phyloP scores from a whole-genome alignment of 495 filamentous ascomycete species.

The Xylaria intraflava region DNA sequence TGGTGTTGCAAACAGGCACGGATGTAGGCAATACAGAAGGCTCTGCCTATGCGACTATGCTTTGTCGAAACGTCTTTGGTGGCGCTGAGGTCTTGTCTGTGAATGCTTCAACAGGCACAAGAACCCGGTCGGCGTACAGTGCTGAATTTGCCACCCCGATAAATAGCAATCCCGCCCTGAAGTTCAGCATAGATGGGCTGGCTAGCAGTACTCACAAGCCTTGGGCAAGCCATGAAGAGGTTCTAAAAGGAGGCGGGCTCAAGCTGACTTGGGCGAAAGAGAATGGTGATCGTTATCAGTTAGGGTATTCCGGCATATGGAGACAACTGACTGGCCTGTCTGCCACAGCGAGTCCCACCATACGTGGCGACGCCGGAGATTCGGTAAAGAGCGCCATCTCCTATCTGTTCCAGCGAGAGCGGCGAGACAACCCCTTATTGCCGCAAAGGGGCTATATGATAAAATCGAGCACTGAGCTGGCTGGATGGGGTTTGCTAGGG shows the following conservation, averaged over 20 bases:
- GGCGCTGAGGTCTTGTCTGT: slow-evolving; percentile 81
- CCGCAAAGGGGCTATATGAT: slow-evolving; percentile 72
- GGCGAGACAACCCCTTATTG: slow-evolving; percentile 73
- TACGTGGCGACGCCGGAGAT: slow-evolving; percentile 83
- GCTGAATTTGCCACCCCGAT: slow-evolving; percentile 76
- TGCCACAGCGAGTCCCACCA: slow-evolving; percentile 65
- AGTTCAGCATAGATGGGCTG: slow-evolving; percentile 66
- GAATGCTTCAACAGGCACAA: slow-evolving; percentile 78
- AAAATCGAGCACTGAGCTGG: slow-evolving; percentile 71
- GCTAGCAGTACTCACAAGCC: slow-evolving; percentile 76
- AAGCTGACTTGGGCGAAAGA: slow-evolving; percentile 64
- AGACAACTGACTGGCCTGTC: slow-evolving; percentile 76
- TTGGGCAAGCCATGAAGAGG: slow-evolving; percentile 91
- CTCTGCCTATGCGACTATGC: slow-evolving; percentile 76
- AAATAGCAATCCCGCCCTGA: slow-evolving; percentile 68
- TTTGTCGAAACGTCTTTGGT: slow-evolving; percentile 87
- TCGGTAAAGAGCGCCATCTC: slow-evolving; percentile 79
- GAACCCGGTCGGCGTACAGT: slow-evolving; percentile 83
- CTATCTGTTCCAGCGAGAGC: slow-evolving; percentile 73
- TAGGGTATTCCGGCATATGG: slow-evolving; percentile 77
- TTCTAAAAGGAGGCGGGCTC: slow-evolving; percentile 68
- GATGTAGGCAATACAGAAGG: slow-evolving; percentile 88
- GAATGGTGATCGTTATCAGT: slow-evolving; percentile 59
- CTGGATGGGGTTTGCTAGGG: slow-evolving; percentile 74
- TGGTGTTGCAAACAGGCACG: slow-evolving; percentile 84